Evolutionary conservation across 2,329 filamentous ascomycete genomes (phyloP), one percentile per base, ranked within the genome.

Genomic region (Curvularia hawaiiensis): DNA sequence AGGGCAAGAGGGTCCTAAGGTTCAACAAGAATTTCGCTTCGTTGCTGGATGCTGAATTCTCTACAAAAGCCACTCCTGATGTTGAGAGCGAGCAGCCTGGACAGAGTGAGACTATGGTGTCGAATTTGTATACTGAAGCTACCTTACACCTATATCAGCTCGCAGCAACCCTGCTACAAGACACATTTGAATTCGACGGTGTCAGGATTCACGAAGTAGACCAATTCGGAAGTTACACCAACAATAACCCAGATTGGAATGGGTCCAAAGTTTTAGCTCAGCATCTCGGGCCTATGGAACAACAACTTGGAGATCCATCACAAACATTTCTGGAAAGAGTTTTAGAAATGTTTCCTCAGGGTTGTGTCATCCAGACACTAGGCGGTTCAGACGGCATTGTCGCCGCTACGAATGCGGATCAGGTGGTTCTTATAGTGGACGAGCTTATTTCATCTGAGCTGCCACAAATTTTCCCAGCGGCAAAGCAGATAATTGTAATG

Each of bases 131-230:
- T 41, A 39, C 45, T 12, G 39, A 44, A 31, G 20, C 54, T 4
- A 46, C 45, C 7, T 38, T 57, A 22, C 54, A 39, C 12, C 24
- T 57, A 16, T 57, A 57, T 10, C 54, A n/a, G 12, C 39, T 57
- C 14, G 52, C 54, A 20, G 44, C 54, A 14, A 54, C 30, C 24
- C 51, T 57, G 20, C 45, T 57, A 8, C 35, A 50, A 35, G 50
- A 54, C 20, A 48, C 54, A 10, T 57, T 57, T 35, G 54, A 57
- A 26, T 57, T 57, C 9, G 54, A 57, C 18, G 54, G 54, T 14
- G 45, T 54, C 22, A 52, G 54, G 6, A 57, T 57, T 16, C 54
- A 57, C 30, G 54, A 57, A 33, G 22, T 38, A 26, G 50, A 52
- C 16, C 30, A 28, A 7, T 57, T 38, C 20, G 51, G 45, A 31